phyloP scores from a whole-genome alignment of 371 early-diverging fungal species.

The Zychaea mexicana region DNA sequence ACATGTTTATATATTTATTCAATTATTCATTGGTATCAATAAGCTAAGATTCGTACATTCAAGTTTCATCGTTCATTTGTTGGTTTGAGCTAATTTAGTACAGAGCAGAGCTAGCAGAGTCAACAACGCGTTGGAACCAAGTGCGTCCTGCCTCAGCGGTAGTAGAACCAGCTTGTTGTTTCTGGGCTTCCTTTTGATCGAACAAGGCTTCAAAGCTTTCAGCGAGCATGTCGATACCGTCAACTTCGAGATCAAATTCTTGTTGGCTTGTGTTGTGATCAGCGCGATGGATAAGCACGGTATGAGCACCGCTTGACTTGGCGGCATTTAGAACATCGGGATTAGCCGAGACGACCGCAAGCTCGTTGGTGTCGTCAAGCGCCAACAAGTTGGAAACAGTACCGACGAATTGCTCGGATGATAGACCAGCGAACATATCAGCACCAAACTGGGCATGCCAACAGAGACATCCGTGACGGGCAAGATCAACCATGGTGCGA shows the following conservation, averaged over 20 bases:
- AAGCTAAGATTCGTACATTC: not conserved
- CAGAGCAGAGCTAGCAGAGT: slow-evolving; percentile 19
- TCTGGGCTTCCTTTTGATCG: slow-evolving; percentile 27
- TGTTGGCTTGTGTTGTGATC: not conserved
- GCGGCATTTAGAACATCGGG: slow-evolving; percentile 32
- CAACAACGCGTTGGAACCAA: slow-evolving; percentile 45
- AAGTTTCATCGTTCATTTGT: not conserved
- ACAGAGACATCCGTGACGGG: slow-evolving; percentile 41
- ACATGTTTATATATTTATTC: too few relatives aligned
- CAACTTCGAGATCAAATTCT: slow-evolving; percentile 31
- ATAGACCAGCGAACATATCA: slow-evolving; percentile 32
- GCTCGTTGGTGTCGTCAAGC: slow-evolving; percentile 25
- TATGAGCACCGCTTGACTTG: slow-evolving; percentile 30
- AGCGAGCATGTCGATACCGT: slow-evolving; percentile 43
- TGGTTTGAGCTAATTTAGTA: not conserved
- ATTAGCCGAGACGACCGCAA: slow-evolving; percentile 44
- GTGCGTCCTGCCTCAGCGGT: slow-evolving; percentile 23
- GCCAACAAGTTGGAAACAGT: slow-evolving; percentile 30
- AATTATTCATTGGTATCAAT: not conserved
- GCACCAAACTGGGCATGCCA: slow-evolving; percentile 48
- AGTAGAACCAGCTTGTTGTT: not conserved
- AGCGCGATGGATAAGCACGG: slow-evolving; percentile 34
- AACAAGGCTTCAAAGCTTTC: slow-evolving; percentile 43
- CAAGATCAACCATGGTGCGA: slow-evolving; percentile 41
- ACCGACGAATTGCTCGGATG: slow-evolving; percentile 21